Evolutionary conservation across 257 asterid species (phyloP).

Genomic region (Echites panduratus): DNA sequence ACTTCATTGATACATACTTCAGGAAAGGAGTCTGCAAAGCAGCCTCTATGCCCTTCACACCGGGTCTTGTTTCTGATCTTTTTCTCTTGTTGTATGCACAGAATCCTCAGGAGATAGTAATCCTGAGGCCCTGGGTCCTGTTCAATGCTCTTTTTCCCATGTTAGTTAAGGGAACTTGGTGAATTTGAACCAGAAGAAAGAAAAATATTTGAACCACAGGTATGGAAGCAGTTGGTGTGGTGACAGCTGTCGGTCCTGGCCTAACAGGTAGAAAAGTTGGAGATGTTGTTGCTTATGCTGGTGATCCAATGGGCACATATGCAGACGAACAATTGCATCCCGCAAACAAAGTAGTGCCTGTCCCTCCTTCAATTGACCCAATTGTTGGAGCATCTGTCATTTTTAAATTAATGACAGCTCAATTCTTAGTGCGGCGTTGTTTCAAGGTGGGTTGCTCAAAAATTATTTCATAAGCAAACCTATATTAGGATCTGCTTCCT

Average conservation of each 20-base stretch:
- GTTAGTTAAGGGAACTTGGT: too few species aligned
- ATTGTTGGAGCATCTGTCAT: constrained; percentile 63
- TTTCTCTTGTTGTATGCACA: not conserved
- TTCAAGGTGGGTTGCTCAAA: constrained; percentile 48
- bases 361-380: constrained; percentile 78
- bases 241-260: constrained; percentile 87
- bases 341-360: constrained; percentile 71
- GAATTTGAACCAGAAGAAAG: not conserved
- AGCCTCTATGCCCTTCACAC: constrained; percentile 66
- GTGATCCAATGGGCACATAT: constrained; percentile 79
- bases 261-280: constrained; percentile 73
- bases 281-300: constrained; percentile 85
- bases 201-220: constrained; percentile 35
- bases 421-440: constrained; percentile 65
- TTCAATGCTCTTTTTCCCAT: too few species aligned
- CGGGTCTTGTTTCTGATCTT: constrained; percentile 42
- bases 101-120: not conserved
- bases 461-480: too few species aligned
- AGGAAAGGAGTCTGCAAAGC: constrained; percentile 90
- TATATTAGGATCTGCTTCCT: not conserved
- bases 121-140: not conserved
- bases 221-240: constrained; percentile 94
- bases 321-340: constrained; percentile 93
- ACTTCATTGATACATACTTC: constrained; percentile 81
- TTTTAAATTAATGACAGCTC: constrained; percentile 90